Conservation (phyloP, 2,329 filamentous ascomycete species). For the Westerdykella ornata region DNA sequence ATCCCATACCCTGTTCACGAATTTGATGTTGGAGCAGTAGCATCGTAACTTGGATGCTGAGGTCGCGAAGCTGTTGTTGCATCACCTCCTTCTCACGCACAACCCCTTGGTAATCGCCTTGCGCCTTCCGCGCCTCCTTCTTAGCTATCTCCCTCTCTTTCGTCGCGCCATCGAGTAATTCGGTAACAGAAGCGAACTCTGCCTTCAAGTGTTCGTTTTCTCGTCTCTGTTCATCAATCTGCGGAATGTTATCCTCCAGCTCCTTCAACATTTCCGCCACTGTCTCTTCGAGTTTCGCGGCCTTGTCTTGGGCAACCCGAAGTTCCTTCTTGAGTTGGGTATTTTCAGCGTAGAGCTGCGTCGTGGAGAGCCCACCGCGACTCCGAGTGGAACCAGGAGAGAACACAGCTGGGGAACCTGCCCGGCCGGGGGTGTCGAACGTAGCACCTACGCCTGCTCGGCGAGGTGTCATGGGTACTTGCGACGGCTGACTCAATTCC, state of each 20-base stretch:
- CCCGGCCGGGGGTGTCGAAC: constrained; percentile 46
- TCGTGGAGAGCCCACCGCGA: constrained; percentile 52
- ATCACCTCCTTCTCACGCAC: constrained; percentile 67
- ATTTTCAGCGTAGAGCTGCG: constrained; percentile 59
- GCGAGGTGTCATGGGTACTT: constrained; percentile 48
- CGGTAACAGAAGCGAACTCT: constrained; percentile 71
- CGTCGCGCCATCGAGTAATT: constrained; percentile 73
- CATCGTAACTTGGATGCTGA: constrained; percentile 84
- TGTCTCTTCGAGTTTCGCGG: constrained; percentile 65
- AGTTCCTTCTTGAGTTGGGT: constrained; percentile 62
- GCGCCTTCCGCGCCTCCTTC: constrained; percentile 70
- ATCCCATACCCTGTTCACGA: constrained; percentile 68
- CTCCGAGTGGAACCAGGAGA: constrained; percentile 48
- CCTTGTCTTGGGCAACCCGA: constrained; percentile 65
- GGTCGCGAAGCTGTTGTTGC: constrained; percentile 78
- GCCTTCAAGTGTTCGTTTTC: constrained; percentile 74
- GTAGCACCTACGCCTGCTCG: constrained; percentile 45
- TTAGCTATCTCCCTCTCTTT: constrained; percentile 72
- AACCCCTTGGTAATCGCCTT: constrained; percentile 60
- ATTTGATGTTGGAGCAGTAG: constrained; percentile 81
- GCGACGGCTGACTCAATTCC: constrained; percentile 33
- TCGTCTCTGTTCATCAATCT: constrained; percentile 75
- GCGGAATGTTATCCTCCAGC: constrained; percentile 77
- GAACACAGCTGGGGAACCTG: constrained; percentile 47
- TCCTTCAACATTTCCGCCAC: constrained; percentile 81